Base-by-base conservation (phyloP, 305 asterid species). In the Andrographis paniculata region DNA sequence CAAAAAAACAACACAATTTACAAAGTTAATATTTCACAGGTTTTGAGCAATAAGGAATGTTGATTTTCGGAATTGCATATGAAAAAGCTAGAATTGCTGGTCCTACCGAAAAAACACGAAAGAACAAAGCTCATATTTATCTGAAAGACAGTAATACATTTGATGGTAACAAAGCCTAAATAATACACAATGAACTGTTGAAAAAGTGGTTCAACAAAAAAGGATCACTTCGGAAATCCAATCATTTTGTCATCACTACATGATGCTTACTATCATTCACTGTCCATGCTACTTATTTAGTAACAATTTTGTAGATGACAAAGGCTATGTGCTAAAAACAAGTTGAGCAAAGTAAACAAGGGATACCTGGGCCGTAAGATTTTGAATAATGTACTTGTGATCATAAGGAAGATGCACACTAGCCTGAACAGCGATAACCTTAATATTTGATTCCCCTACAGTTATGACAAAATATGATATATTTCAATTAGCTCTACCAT, bases 361-460 rank as follows among this genome's bases (percentile, higher is more conserved):
- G 39, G 46, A 37, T 66, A 91, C 99, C 96, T 77, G 94, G 45
- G 78, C 62, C 15, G 99, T 72, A 48, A 91, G 85, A 74, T 91
- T 91, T 69, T 91, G 99, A 60, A 87, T 67, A 63, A 79, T 58
- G 78, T 86, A 86, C 22, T 51, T 76, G 65, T 79, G 93, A 54
- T 91, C 86, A 48, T 37, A 80, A 22, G 99, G 80, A 58, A 87
- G 96, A 62, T 91, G 91, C 49, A 91, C 73, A 64, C 69, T 80
- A 54, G 94, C 96, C 65, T 84, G 94, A 54, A 91, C 77, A 28
- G 95, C 87, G 67, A 87, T 68, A 58, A 91, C 62, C 57, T 77
- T 72, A 42, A 91, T 61, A 54, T 45, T 61, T 55, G 93, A 77
- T 46, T 77, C 82, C 62, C 94, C 99, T 87, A 82, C 12, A 47